Evolutionary conservation across 441 rosid species (phyloP).

Genomic region (Adansonia rubrostipa): DNA sequence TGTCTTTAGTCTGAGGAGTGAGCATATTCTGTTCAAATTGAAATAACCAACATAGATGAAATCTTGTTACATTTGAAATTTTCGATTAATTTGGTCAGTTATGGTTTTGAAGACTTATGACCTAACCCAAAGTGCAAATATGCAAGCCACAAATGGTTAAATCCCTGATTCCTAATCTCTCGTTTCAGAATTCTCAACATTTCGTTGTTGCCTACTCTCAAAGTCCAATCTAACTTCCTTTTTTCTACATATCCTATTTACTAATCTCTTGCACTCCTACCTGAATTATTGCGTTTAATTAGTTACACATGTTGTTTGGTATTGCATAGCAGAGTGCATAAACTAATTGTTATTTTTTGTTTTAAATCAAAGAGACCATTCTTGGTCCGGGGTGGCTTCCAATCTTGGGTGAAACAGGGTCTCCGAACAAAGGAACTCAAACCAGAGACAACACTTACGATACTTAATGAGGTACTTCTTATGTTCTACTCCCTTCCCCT

Average conservation of each 20-base stretch:
- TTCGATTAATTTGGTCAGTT: not conserved
- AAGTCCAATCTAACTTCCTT: not conserved
- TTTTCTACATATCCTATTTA: not conserved
- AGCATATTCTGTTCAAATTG: not conserved
- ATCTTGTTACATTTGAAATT: not conserved
- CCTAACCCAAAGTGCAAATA: not conserved
- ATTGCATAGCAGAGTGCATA: not conserved
- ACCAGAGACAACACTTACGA: slow-evolving; percentile 71
- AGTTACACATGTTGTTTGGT: not conserved
- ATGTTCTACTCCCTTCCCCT: slow-evolving; percentile 6
- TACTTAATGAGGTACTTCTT: slow-evolving; percentile 77
- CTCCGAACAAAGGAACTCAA: slow-evolving; percentile 80
- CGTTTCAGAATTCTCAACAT: not conserved
- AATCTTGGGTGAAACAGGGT: slow-evolving; percentile 79
- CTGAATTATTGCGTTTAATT: not conserved
- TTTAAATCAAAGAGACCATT: slow-evolving; percentile 66
- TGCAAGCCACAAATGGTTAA: not conserved
- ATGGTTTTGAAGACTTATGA: not conserved
- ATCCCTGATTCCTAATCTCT: not conserved
- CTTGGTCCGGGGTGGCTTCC: slow-evolving; percentile 83
- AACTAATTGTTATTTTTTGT: slow-evolving; percentile 29
- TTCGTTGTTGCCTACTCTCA: not conserved
- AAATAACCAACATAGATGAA: not conserved
- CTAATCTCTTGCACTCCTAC: not conserved
- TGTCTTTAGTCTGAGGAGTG: not conserved